phyloP scores from a whole-genome alignment of 345 rosid species.

The Mallotus nudiflorus region DNA sequence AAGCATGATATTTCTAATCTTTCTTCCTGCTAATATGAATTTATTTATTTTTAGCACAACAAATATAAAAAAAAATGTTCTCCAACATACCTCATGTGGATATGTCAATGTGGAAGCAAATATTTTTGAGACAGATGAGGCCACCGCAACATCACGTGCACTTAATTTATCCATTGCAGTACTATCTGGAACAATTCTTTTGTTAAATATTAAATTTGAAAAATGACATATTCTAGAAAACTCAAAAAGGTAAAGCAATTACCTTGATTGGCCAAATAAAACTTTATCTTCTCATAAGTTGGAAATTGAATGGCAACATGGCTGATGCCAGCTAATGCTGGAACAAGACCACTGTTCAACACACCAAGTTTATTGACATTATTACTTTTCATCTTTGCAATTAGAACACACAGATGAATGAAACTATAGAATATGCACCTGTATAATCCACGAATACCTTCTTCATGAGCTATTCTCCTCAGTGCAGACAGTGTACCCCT shows the following conservation, averaged over 20 bases:
- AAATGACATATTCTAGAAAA: not conserved
- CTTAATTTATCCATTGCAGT: constrained; percentile 62
- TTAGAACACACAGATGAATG: not conserved
- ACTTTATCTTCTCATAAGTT: constrained; percentile 66
- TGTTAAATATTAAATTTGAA: constrained; percentile 2
- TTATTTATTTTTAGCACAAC: not conserved
- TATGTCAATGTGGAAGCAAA: constrained; percentile 88
- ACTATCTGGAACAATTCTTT: constrained; percentile 39
- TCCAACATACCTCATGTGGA: constrained; percentile 74
- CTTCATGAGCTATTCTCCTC: constrained; percentile 75
- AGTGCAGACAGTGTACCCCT: constrained; percentile 71
- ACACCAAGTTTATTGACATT: constrained; percentile 5
- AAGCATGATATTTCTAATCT: not conserved
- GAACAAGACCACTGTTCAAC: constrained; percentile 72
- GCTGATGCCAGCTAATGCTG: constrained; percentile 88
- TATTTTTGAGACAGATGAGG: constrained; percentile 83
- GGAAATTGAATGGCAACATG: constrained; percentile 97
- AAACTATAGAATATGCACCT: constrained; percentile 40
- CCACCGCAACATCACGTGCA: constrained; percentile 82
- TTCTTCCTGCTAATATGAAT: not conserved
- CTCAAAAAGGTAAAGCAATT: not conserved
- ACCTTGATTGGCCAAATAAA: constrained; percentile 67
- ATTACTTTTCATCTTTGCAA: not conserved
- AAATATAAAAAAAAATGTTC: not conserved
- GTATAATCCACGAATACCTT: constrained; percentile 87